These are phyloP conservation scores for Psilocybe subaeruginosa DNA, from an alignment of 768 basidiomycete genomes.

Conservation along the genomic window DNA sequence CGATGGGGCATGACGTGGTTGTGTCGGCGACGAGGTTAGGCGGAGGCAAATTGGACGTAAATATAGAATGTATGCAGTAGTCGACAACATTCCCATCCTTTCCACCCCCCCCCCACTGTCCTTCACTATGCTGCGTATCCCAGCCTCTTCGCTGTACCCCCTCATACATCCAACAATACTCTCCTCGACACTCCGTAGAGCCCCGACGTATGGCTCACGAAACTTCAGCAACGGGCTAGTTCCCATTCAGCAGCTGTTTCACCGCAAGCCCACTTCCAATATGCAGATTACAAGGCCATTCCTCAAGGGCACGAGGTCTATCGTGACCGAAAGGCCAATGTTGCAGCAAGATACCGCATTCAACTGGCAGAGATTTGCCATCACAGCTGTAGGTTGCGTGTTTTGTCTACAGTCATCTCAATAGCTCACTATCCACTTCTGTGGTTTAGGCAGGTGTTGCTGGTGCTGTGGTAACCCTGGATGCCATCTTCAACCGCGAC, in stretches of 20 bases:
- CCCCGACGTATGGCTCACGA: slow-evolving; percentile 9
- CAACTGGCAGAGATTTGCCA: slow-evolving; percentile 35
- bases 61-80: neutral
- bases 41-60: neutral
- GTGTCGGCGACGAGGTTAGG: slow-evolving; percentile 7
- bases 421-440: slow-evolving; percentile 27
- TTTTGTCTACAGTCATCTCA: slow-evolving; percentile 29
- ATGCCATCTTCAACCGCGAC: slow-evolving; percentile 76
- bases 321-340: slow-evolving; percentile 47
- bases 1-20: slow-evolving; percentile 20
- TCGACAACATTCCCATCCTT: neutral
- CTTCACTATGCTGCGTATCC: slow-evolving; percentile 20
- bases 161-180: slow-evolving; percentile 3
- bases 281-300: neutral
- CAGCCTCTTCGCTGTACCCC: slow-evolving; percentile 18
- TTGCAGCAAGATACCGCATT: slow-evolving; percentile 33
- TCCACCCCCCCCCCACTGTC: slow-evolving; percentile 3
- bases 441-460: slow-evolving; percentile 65
- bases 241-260: slow-evolving; percentile 4
- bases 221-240: slow-evolving; percentile 19
- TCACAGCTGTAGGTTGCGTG: slow-evolving; percentile 32
- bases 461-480: slow-evolving; percentile 64
- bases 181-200: slow-evolving; percentile 10
- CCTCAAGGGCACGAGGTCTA: slow-evolving; percentile 38
- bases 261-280: slow-evolving; percentile 3